Evolutionary conservation across 2,329 filamentous ascomycete species (phyloP).

Genomic region (Drechslera avenae): DNA sequence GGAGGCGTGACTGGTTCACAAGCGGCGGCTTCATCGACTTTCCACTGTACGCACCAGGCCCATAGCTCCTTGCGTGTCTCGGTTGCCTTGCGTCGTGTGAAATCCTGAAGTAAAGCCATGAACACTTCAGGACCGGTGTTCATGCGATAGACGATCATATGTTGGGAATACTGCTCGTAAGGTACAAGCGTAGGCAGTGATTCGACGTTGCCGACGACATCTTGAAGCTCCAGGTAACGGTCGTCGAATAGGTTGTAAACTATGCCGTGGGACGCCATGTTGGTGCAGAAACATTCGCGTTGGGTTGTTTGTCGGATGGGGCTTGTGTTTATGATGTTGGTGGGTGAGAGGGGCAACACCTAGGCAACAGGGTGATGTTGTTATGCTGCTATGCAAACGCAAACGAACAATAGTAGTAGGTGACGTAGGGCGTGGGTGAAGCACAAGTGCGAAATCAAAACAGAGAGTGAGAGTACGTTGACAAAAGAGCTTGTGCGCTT

Average conservation of each 20-base stretch:
- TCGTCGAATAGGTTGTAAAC: constrained; percentile 41
- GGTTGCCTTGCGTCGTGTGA: constrained; percentile 29
- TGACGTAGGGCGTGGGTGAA: neutral
- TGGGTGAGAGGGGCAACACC: neutral
- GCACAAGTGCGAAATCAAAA: neutral
- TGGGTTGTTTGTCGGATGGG: neutral
- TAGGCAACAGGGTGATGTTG: constrained; percentile 8
- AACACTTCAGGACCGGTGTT: constrained; percentile 32
- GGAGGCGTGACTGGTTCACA: constrained; percentile 1
- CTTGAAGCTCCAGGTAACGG: constrained; percentile 37
- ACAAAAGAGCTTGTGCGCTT: neutral
- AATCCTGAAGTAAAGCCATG: constrained; percentile 37
- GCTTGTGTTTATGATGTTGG: neutral
- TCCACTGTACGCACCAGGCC: constrained; percentile 43
- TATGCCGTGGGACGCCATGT: constrained; percentile 38
- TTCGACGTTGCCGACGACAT: constrained; percentile 38
- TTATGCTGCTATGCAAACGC: constrained; percentile 8
- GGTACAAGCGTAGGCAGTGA: constrained; percentile 40
- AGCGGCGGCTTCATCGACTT: constrained; percentile 21
- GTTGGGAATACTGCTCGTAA: constrained; percentile 34
- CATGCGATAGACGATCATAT: constrained; percentile 36
- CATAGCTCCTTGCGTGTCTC: constrained; percentile 34
- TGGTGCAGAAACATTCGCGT: neutral
- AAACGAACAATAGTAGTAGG: constrained; percentile 11
- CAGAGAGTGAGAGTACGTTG: neutral